Base-by-base conservation (phyloP, 1,284 basidiomycete genomes). In the Schizophyllum commune region DNA sequence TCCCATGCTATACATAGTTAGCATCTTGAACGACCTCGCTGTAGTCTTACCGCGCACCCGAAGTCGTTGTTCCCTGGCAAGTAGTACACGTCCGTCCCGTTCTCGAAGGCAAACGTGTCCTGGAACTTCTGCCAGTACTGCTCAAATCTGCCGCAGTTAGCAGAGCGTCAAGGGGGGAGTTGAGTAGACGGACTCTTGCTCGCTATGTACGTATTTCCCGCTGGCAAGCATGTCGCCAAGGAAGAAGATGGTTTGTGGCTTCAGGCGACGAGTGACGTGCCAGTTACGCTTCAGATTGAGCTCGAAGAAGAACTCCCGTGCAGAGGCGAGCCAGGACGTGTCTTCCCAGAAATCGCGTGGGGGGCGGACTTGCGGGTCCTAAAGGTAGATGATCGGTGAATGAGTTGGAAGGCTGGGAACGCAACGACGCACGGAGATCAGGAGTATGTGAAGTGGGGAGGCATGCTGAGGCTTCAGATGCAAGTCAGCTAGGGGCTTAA, bases 21-120 rank as follows among this genome's bases (percentile, higher is more conserved):
- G 61, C 60, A 52, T 32, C 5, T 53, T 58, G 20, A 51, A n/a
- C 57, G 9, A 57, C n/a, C 47, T 56, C 64, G 22, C 67, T 61
- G 34, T 57, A 58, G 39, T 56, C 51, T 33, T 51, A 51, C 61
- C 17, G 72, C 79, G 62, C 65, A 90, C 82, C 88, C 90, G 55
- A 95, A 79, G 67, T 96, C 93, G 70, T 92, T 89, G 68, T 96
- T 96, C 11, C 93, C 93, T 1, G 91, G 89, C n/a, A 94, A 74
- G 68, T 85, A 88, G 72, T 87, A 83, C 32, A 81, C 78, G 0
- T 80, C 75, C 0, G 78, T 73, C 21, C 74, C 70, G 9, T 71
- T 65, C 8, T 74, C 68, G 39, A 81, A 66, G 11, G 76, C 71
- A 72, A 92, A 92, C 62, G 88, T 84, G 5, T 75, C 76, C 62